Base-by-base conservation (phyloP, 208 protist species). In the Wallacemonas sp. region DNA sequence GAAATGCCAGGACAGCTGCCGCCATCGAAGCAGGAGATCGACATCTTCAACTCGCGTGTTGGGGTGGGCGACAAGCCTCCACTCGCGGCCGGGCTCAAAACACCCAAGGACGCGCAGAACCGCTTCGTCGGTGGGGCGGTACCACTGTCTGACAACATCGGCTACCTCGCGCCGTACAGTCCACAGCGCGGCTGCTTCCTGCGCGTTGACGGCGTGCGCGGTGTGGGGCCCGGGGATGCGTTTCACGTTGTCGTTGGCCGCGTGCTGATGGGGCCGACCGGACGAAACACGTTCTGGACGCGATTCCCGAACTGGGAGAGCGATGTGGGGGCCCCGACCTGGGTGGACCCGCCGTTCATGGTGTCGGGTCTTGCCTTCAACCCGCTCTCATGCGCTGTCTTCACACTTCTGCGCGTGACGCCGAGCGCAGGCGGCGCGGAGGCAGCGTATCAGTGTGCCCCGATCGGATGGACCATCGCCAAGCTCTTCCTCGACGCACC, bases 331-430 rank as follows among this genome's bases (percentile, higher is more conserved):
- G 74, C 76, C 0, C 77, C 81, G 14, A 61, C 61, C 30, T 94
- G 72, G 68, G 74, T 80, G 38, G 88, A 94, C 47, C 61, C 77
- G 2, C 72, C 83, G 8, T 83, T 81, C 14, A 38, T 88, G 11
- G 72, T 89, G 24, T 68, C 24, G 1, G 72, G 65, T 14, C 48
- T 88, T 17, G 38, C 21, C 1, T 61, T 76, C 47, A 65, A 85
- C 61, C 21, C 30, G 11, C 38, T 62, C 16, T 77, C 43, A 8
- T 66, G 81, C 39, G 72, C 72, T 8, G 65, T 81, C 26, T 74
- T 84, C 43, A 83, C 80, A 60, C 56, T 94, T 43, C 61, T 94
- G 32, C 88, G 81, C 54, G 29, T 90, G 19, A 81, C 72, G 16
- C 41, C 11, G 9, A 21, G 47, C 11, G 16, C 47, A 16, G 65